These are phyloP conservation scores for Cucumis cinereus DNA, from an alignment of 306 rosid genomes.

Conservation along the genomic window DNA sequence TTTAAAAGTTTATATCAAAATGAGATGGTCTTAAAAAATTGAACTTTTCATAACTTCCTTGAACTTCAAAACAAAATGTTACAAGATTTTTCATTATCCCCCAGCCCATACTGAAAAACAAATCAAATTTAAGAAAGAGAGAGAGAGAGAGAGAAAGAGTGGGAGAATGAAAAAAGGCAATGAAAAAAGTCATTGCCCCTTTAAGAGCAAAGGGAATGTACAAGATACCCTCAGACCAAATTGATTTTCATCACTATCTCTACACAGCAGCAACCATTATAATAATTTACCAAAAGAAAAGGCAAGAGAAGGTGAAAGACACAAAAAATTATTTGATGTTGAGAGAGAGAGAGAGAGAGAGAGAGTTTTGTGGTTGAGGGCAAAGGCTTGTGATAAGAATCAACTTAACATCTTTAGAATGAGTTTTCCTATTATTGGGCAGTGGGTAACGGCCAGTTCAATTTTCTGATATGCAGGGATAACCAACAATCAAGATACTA, in stretches of 20 bases:
- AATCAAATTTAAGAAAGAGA: not conserved
- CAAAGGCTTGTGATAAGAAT: not conserved
- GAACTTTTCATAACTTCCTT: not conserved
- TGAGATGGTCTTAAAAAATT: not conserved
- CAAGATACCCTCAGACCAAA: not conserved
- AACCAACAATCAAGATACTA: not conserved
- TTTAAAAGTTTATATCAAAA: not conserved
- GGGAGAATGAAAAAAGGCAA: no score
- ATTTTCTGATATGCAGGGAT: not conserved
- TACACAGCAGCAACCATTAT: not conserved
- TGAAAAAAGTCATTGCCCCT: not conserved
- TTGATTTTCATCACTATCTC: conserved; percentile 7
- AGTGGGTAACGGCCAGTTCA: not conserved
- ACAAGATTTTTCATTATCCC: not conserved
- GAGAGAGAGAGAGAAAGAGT: no score
- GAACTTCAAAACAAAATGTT: not conserved
- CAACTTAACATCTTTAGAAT: not conserved
- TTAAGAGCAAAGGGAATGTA: not conserved
- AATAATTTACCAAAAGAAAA: not conserved
- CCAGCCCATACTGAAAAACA: not conserved
- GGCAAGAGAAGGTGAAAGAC: not conserved
- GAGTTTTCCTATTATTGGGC: not conserved
- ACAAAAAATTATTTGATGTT: no score
- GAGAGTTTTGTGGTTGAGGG: no score
- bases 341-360: not conserved